These are phyloP conservation scores for Stagonosporopsis vannaccii DNA, from an alignment of 2,329 filamentous ascomycete species.

Conservation along the genomic window DNA sequence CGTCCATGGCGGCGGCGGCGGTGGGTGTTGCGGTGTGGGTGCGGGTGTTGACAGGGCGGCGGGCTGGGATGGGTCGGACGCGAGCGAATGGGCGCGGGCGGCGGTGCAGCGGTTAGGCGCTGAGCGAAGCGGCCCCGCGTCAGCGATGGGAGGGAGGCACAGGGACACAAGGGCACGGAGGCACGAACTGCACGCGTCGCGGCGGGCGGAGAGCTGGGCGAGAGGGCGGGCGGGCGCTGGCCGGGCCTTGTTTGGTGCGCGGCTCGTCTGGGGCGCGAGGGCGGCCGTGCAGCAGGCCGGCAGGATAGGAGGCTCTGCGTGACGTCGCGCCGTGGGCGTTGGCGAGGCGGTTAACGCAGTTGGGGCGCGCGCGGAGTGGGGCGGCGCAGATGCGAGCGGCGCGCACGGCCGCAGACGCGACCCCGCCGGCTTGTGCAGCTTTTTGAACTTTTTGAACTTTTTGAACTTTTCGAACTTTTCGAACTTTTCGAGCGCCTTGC, in stretches of 20 bases:
- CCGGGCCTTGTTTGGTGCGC: slow-evolving; percentile 1
- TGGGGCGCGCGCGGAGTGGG: no score
- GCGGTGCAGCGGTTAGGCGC: slow-evolving; percentile 24
- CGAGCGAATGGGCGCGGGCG: slow-evolving; percentile 37
- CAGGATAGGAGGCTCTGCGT: slow-evolving; percentile 19
- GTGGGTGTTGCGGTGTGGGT: not conserved
- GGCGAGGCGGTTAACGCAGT: no score
- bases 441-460: slow-evolving; percentile 1
- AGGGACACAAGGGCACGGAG: no score
- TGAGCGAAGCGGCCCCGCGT: slow-evolving; percentile 35
- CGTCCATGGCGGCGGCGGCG: slow-evolving; percentile 25
- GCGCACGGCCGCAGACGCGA: not conserved
- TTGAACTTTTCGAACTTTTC: not conserved
- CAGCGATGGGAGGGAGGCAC: slow-evolving; percentile 30
- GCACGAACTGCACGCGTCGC: slow-evolving; percentile 37
- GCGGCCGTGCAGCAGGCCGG: slow-evolving; percentile 5
- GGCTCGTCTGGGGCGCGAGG: slow-evolving; percentile 17
- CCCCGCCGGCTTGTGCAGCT: no score
- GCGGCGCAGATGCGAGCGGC: no score
- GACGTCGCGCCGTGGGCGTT: slow-evolving; percentile 7
- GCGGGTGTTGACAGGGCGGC: slow-evolving; percentile 26
- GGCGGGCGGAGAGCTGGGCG: not conserved
- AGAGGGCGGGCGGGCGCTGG: not conserved
- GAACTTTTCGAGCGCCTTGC: no score
- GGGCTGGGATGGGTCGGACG: slow-evolving; percentile 18